phyloP scores from a whole-genome alignment of 805 yeast genomes.

The Maudiozyma pseudohumilis region DNA sequence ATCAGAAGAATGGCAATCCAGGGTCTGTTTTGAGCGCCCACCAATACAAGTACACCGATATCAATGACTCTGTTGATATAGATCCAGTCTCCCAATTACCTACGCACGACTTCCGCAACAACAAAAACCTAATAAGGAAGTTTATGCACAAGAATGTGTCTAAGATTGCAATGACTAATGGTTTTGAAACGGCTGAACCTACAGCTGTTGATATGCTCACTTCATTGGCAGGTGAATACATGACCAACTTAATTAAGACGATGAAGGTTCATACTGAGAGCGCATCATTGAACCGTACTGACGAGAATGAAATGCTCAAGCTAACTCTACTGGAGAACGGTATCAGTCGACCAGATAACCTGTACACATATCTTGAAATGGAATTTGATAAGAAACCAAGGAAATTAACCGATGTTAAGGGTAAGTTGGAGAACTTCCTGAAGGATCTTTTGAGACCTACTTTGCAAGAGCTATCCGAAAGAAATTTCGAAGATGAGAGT shows the following conservation, averaged over 20 bases:
- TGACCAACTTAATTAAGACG: conserved; percentile 63
- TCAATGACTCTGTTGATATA: conserved; percentile 58
- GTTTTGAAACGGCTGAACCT: conserved; percentile 77
- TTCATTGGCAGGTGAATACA: conserved; percentile 71
- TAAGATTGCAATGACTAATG: conserved; percentile 80
- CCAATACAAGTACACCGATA: conserved; percentile 30
- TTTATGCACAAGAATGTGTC: conserved; percentile 62
- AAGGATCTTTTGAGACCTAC: conserved; percentile 78
- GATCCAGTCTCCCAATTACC: conserved; percentile 71
- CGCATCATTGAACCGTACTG: conserved; percentile 28
- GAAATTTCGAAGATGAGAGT: conserved; percentile 76
- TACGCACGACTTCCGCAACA: conserved; percentile 50
- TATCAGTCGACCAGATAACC: conserved; percentile 62
- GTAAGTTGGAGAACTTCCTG: conserved; percentile 58
- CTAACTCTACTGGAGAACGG: conserved; percentile 79
- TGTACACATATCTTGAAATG: conserved; percentile 66
- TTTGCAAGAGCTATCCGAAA: conserved; percentile 60
- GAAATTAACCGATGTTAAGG: conserved; percentile 59
- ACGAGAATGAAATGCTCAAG: conserved; percentile 38
- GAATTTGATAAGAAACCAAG: conserved; percentile 57
- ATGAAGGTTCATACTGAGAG: conserved; percentile 66
- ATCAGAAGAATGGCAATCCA: conserved; percentile 10
- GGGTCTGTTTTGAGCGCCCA: conserved; percentile 15
- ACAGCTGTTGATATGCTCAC: conserved; percentile 70
- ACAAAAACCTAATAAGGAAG: conserved; percentile 51